Base-by-base conservation (phyloP, 495 filamentous ascomycete genomes). In the Talaromyces stipitatus region DNA sequence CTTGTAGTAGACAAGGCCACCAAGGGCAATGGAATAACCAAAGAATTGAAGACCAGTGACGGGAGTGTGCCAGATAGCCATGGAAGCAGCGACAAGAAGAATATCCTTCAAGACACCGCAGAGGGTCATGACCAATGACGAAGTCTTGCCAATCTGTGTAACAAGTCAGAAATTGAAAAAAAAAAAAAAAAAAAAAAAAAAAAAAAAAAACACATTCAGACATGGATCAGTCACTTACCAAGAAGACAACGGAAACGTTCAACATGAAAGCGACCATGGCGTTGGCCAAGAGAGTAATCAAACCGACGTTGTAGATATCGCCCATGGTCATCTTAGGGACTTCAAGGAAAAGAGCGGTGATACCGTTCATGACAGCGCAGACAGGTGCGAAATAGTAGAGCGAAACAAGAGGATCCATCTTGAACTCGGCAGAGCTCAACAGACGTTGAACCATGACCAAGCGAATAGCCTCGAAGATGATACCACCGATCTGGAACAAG, bases 71-170 rank as follows among this genome's bases (percentile, higher is more conserved):
- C 90, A 96, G 71, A 98, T 86, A 59, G 89, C 66, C 82, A 97
- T 94, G 56, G 90, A 96, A 53, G 89, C 89, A 54, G 78, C 74
- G 50, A 98, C 92, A 27, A 98, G 87, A 58, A 98, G 84, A 62
- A 98, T 92, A 78, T 98, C 94, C 81, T 98, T 98, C 67, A 97
- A 85, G 58, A 98, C 92, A 77, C 94, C 94, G 73, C 90, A 97
- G 51, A 98, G 88, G 36, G 94, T 97, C 71, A 97, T 89, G 67
- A 97, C 91, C 43, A 98, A 83, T 50, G 91, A 92, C 0, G 92
- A 97, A 22, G 94, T 98, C 78, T 90, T 92, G 74, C 94, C 94
- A 72, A 98, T 98, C 91, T 96, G 62, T 54, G 41, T 54, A 52
- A 22, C 27, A 53, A 10, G 50, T 74, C 66, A 73, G 62, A 18